Percentiles rank a stretch among this genome's conserved stretches.
Conservation (phyloP, 345 rosid genomes). For the Tarenaya hassleriana region DNA sequence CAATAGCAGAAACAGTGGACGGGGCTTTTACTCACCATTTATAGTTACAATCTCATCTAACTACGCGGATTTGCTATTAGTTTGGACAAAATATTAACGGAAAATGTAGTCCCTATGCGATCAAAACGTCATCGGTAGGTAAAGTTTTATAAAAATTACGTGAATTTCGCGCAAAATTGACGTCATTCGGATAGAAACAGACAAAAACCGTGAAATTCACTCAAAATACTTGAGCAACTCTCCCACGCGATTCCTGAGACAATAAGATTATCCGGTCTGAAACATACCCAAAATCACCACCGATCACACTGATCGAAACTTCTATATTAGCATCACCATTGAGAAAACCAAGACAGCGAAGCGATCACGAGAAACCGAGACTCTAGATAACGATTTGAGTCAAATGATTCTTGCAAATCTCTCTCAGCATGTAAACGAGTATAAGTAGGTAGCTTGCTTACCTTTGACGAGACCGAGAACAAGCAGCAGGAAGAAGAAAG, state of each 20-base stretch:
- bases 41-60: neutral
- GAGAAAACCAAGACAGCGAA: slow-evolving; percentile 4
- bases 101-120: no score
- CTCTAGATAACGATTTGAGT: no score
- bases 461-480: slow-evolving; percentile 44
- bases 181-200: no score
- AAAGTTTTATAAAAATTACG: no score
- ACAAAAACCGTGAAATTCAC: no score
- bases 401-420: no score
- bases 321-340: slow-evolving; percentile 33
- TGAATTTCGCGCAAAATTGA: no score
- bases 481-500: slow-evolving; percentile 57
- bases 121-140: no score
- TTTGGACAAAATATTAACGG: no score
- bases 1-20: neutral
- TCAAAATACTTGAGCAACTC: neutral
- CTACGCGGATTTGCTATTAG: neutral
- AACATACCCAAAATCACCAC: neutral
- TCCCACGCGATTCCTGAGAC: no score
- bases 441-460: neutral
- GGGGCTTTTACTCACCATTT: neutral
- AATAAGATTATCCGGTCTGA: neutral
- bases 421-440: no score
- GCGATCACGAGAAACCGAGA: no score
- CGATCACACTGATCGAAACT: neutral